Base-by-base conservation (phyloP, 495 filamentous ascomycete genomes). In the Parathielavia hyrcaniae region DNA sequence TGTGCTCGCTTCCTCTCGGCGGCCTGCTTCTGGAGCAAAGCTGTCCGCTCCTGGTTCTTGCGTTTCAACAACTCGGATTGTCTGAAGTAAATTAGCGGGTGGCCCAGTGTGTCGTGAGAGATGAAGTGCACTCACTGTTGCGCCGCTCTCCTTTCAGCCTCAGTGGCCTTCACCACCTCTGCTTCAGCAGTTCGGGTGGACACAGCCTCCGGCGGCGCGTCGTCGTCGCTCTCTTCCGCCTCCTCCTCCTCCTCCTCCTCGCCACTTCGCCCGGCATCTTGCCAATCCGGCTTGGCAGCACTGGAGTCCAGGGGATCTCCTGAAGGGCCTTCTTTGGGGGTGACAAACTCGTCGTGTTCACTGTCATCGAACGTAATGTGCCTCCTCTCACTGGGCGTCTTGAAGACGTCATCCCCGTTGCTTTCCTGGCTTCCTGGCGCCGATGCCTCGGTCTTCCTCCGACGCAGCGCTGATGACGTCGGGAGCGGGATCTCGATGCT, bases 11-110 rank as follows among this genome's bases (percentile, higher is more conserved):
- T 74, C 44, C 68, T 69, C 55, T 71, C 64, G 67, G 71, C 65
- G 8, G 74, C 75, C 65, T 78, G 75, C 51, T 71, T 61, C 63
- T 73, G 77, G 65, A 76, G 68, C 36, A 74, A 67, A 32, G 66
- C 69, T 62, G 77, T 74, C 45, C 72, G 71, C 63, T 72, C 73
- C 59, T 78, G 74, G 23, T 75, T 71, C 55, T 74, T 79, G 50
- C 68, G 66, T 61, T 76, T 78, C 41, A 71, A 66, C 17, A 62
- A 64, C 16, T 72, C 73, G 14, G 69, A 69, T 69, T 74, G 66
- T 61, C 75, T 79, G 36, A 54, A 5, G 13, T 0, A 36, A 40
- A 39, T 67, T 38, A 69, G 64, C 19, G 40, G 32, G 5, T 47
- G 5, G 14, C 32, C 43, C 14, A 14, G 55, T 6, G 23, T 10